Evolutionary conservation across 1,284 basidiomycete species (phyloP).

Genomic region (Grifola frondosa): DNA sequence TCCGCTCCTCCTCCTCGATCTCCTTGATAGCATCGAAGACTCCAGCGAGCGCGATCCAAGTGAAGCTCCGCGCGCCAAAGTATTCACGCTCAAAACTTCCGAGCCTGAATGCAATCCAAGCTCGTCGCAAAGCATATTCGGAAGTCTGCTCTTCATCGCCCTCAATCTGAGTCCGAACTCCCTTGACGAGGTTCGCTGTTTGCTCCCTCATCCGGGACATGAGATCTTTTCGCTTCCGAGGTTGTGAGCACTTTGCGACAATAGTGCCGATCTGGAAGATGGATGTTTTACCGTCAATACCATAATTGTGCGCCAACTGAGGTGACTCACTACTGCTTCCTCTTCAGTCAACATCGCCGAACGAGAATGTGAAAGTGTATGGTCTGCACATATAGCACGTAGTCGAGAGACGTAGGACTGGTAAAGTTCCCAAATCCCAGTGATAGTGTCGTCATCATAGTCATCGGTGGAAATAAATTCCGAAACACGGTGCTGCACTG

Average conservation of each 20-base stretch:
- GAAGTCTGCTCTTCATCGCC: constrained; percentile 43
- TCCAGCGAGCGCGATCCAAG: constrained; percentile 55
- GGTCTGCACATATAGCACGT: constrained; percentile 45
- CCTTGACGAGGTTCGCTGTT: constrained; percentile 49
- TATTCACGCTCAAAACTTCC: constrained; percentile 35
- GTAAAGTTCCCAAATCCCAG: constrained; percentile 39
- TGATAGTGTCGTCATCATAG: constrained; percentile 21
- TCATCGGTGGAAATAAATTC: constrained; percentile 25
- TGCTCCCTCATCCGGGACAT: constrained; percentile 56
- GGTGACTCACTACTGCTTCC: constrained; percentile 44
- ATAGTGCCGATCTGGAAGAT: constrained; percentile 50
- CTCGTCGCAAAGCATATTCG: constrained; percentile 41
- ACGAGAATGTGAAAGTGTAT: constrained; percentile 45
- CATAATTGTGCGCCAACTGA: too few species aligned
- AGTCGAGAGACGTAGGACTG: constrained; percentile 47
- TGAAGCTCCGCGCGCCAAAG: constrained; percentile 61
- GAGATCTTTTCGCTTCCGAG: constrained; percentile 49
- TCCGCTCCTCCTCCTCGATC: constrained; percentile 33
- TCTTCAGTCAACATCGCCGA: constrained; percentile 53
- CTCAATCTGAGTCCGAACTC: constrained; percentile 45
- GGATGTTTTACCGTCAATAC: background rate
- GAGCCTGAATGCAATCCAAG: constrained; percentile 54
- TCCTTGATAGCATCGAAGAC: constrained; percentile 46
- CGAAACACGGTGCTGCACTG: constrained; percentile 24
- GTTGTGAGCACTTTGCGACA: constrained; percentile 55